A percentile compares a stretch with the other conserved stretches of the same genome.
Evolutionary conservation across 2,329 filamentous ascomycete genomes (phyloP).

Genomic region (Verticillium longisporum): DNA sequence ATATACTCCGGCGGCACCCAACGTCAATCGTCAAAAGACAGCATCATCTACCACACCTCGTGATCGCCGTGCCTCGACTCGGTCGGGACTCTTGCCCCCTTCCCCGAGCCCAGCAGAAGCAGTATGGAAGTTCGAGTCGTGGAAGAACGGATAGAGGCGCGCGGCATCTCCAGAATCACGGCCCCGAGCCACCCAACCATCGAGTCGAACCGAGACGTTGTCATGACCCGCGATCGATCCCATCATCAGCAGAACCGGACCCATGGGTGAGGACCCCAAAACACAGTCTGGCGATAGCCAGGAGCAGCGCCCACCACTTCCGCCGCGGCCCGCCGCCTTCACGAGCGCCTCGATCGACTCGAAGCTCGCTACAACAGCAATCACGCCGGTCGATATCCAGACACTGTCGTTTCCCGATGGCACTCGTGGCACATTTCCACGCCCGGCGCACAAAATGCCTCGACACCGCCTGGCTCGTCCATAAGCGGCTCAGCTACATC

Average conservation of each 20-base stretch:
- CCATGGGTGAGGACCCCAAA: constrained; percentile 19
- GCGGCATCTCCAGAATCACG: background rate
- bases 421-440: constrained; percentile 56
- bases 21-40: background rate
- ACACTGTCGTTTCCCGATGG: constrained; percentile 68
- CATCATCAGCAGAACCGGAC: constrained; percentile 4
- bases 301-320: constrained; percentile 46
- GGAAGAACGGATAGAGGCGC: background rate
- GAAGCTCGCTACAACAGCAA: constrained; percentile 68
- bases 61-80: background rate
- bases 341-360: constrained; percentile 20
- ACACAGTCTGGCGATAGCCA: constrained; percentile 22
- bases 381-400: constrained; percentile 76
- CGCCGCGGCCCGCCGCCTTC: constrained; percentile 35
- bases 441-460: background rate
- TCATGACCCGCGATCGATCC: background rate
- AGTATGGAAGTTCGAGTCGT: background rate
- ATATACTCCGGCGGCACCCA: background rate
- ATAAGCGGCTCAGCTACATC: constrained; percentile 34
- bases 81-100: background rate
- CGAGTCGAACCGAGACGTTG: background rate
- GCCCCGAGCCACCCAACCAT: background rate
- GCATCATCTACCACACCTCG: background rate
- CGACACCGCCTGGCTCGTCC: constrained; percentile 19
- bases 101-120: background rate